phyloP scores from a whole-genome alignment of 2,329 filamentous ascomycete genomes.

The Neonectria neomacrospora region DNA sequence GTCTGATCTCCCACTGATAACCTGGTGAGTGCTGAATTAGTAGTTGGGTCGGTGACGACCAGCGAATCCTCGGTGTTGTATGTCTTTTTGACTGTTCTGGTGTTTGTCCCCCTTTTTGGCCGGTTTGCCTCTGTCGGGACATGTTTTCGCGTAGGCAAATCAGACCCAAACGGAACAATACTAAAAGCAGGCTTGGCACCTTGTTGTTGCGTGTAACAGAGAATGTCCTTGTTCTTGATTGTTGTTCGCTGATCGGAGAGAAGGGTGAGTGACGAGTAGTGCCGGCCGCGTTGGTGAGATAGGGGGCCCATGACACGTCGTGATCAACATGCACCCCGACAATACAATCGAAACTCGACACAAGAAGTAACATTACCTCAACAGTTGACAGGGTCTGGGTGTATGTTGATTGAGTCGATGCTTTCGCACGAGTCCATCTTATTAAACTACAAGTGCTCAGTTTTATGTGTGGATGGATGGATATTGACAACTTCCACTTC shows the following conservation, averaged over 20 bases:
- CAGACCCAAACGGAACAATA: neutral
- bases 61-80: slow-evolving; percentile 36
- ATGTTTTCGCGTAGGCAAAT: neutral
- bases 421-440: neutral
- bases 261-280: neutral
- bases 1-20: slow-evolving; percentile 34
- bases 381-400: too few species aligned
- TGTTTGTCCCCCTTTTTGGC: neutral
- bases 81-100: slow-evolving; percentile 18
- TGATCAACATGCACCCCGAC: neutral
- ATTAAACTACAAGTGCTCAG: neutral
- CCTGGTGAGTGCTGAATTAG: slow-evolving; percentile 27
- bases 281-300: too few species aligned
- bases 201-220: neutral
- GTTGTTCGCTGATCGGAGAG: too few species aligned
- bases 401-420: neutral
- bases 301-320: neutral
- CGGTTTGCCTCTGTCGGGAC: neutral
- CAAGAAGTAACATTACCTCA: neutral
- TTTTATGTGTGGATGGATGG: neutral
- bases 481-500: neutral
- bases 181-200: neutral
- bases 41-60: slow-evolving; percentile 22
- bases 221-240: neutral
- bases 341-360: neutral